Base-by-base conservation (phyloP, 2,329 filamentous ascomycete genomes). In the Acrocalymma vagum region DNA sequence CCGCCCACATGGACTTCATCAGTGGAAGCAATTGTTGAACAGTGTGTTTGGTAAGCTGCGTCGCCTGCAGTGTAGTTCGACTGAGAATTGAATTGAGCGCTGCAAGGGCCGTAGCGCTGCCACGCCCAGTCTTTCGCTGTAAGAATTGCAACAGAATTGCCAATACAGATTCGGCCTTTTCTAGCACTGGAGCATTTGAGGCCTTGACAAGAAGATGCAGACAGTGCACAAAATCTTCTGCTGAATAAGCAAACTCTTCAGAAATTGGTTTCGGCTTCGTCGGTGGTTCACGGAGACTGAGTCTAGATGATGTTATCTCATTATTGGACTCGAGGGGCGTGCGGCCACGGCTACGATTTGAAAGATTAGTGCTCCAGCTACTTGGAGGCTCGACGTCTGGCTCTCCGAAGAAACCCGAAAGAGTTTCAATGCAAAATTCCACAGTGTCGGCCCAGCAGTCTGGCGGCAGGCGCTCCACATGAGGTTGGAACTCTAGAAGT, bases 401-500 rank as follows among this genome's bases (percentile, higher is more conserved):
- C 16, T 60, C 56, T 16, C 45, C 35, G 11, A 65, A 59, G 39
- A 57, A 48, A 22, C 53, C 50, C n/a, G 54, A 46, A 23, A 96
- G 75, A n/a, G 78, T 76, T 20, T 81, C 74, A 36, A 85, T 74
- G 53, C 89, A 88, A 58, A 97, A 94, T 34, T 84, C 78, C 11
- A 88, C 79, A 34, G 86, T 81, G 8, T 73, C 70, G 31, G 83
- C 73, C 91, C 92, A 96, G 42, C 83, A 78, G 10, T 82, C 77
- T 14, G 74, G 75, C 9, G 83, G 80, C 9, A 97, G 76, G 58
- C 91, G 85, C 69, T 97, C 95, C 18, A 88, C 84, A 65, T 95
- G 90, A 13, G 89, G 80, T 29, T 84, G 82, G 57, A 88, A 82
- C 27, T 84, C 82, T 13, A 97, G 78, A 3, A 96, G 71, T 18